These are phyloP conservation scores for Penicillium sp. DNA, from an alignment of 2,329 filamentous ascomycete genomes.

Conservation along the genomic window DNA sequence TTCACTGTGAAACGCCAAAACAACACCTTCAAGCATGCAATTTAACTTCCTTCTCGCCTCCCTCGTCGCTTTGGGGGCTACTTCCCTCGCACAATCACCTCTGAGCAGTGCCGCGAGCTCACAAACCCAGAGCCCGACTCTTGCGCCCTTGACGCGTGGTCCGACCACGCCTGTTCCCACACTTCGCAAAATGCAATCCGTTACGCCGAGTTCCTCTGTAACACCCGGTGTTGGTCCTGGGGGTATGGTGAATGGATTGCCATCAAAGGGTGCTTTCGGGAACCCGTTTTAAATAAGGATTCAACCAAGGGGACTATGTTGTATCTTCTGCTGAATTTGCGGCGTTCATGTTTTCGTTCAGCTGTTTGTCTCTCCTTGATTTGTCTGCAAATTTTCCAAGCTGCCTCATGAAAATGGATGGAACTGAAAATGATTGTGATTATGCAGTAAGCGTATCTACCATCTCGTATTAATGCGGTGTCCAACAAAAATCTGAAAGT, in stretches of 20 bases:
- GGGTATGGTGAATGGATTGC: not conserved
- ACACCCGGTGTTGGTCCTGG: not conserved
- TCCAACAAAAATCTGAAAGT: not conserved
- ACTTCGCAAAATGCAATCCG: not conserved
- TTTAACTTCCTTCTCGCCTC: slow-evolving; percentile 1
- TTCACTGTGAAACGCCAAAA: not conserved
- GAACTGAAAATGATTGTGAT: not conserved
- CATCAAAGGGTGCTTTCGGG: not conserved
- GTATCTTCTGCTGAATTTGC: too few species aligned
- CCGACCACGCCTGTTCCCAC: not conserved
- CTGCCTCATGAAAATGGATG: not conserved
- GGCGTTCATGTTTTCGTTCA: too few species aligned
- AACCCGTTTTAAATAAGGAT: not conserved
- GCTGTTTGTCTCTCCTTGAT: not conserved
- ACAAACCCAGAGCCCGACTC: not conserved
- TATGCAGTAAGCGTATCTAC: not conserved
- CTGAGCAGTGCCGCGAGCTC: not conserved
- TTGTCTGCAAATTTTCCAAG: not conserved
- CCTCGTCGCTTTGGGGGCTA: not conserved
- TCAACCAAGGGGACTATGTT: too few species aligned
- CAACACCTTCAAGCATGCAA: not conserved
- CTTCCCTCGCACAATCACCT: not conserved
- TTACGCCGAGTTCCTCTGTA: not conserved
- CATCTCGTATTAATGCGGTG: not conserved
- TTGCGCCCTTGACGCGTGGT: not conserved